phyloP scores from a whole-genome alignment of 2,329 filamentous ascomycete genomes.

The Botrytis squamosa region DNA sequence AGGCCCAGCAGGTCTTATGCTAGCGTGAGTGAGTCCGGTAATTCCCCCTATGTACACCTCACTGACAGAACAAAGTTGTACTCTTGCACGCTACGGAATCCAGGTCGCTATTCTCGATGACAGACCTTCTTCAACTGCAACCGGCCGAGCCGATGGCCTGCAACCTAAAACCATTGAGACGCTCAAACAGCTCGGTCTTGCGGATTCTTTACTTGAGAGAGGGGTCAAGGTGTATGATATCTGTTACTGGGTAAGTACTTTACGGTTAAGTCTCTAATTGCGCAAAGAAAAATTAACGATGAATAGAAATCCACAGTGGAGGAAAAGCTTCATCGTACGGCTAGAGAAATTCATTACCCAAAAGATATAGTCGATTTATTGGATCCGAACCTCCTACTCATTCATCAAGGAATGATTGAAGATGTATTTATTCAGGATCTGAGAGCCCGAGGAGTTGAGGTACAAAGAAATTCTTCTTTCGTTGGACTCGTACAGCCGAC shows the following conservation, averaged over 20 bases:
- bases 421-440: conserved; percentile 56
- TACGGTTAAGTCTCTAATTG: background rate
- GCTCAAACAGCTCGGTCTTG: conserved; percentile 59
- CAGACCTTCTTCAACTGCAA: conserved; percentile 59
- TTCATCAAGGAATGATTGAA: conserved; percentile 51
- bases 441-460: conserved; percentile 46
- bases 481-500: conserved; percentile 40
- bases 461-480: conserved; percentile 46
- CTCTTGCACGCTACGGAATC: conserved; percentile 56
- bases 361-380: conserved; percentile 33
- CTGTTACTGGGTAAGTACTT: conserved; percentile 55
- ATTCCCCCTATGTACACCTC: background rate
- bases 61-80: conserved; percentile 52
- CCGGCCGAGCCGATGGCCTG: conserved; percentile 62
- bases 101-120: conserved; percentile 67
- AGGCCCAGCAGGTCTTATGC: conserved; percentile 47
- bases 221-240: conserved; percentile 58
- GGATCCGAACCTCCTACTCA: conserved; percentile 46
- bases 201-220: conserved; percentile 54
- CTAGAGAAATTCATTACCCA: conserved; percentile 43
- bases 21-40: conserved; percentile 29
- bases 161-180: conserved; percentile 62
- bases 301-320: conserved; percentile 27
- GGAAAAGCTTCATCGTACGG: conserved; percentile 27
- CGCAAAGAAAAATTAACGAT: conserved; percentile 44